Percentiles rank a stretch among this genome's conserved stretches.
phyloP scores from a whole-genome alignment of 768 basidiomycete species.

The Leucosporidium yakuticum region DNA sequence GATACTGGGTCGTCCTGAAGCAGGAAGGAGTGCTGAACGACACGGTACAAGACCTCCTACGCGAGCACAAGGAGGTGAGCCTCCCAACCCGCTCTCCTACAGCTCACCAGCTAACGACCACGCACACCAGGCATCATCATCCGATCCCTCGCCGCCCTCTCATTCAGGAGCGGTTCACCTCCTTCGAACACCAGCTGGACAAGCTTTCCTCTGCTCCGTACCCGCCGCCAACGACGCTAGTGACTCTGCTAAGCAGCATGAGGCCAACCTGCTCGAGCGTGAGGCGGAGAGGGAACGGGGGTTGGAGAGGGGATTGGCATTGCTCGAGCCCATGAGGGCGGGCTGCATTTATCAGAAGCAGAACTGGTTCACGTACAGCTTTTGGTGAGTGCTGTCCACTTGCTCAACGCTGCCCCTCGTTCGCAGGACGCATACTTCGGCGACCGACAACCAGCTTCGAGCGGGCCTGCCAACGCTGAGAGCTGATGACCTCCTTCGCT shows the following conservation, averaged over 20 bases:
- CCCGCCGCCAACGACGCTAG: constrained; percentile 10
- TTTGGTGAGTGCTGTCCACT: constrained; percentile 46
- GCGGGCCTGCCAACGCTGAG: too few species aligned
- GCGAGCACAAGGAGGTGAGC: constrained; percentile 1
- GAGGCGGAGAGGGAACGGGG: constrained; percentile 25
- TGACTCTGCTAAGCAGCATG: not conserved
- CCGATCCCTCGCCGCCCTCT: constrained; percentile 2
- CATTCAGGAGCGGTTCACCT: constrained; percentile 17
- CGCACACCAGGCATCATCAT: not conserved
- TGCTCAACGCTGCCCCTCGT: too few species aligned
- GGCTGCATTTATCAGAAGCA: constrained; percentile 60
- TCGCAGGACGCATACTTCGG: too few species aligned
- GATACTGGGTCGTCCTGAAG: constrained; percentile 25
- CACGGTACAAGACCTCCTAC: constrained; percentile 15
- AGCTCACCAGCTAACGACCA: not conserved
- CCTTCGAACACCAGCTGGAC: constrained; percentile 33
- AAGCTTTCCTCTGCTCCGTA: constrained; percentile 37
- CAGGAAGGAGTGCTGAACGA: constrained; percentile 28
- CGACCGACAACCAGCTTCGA: too few species aligned
- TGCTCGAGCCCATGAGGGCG: constrained; percentile 33
- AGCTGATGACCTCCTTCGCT: too few species aligned
- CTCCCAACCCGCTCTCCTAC: too few species aligned
- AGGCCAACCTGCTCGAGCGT: constrained; percentile 3
- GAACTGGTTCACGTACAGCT: constrained; percentile 96
- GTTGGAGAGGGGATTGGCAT: constrained; percentile 29